These are phyloP conservation scores for Pyrenochaeta sp. DNA, from an alignment of 2,329 filamentous ascomycete genomes.

Conservation along the genomic window DNA sequence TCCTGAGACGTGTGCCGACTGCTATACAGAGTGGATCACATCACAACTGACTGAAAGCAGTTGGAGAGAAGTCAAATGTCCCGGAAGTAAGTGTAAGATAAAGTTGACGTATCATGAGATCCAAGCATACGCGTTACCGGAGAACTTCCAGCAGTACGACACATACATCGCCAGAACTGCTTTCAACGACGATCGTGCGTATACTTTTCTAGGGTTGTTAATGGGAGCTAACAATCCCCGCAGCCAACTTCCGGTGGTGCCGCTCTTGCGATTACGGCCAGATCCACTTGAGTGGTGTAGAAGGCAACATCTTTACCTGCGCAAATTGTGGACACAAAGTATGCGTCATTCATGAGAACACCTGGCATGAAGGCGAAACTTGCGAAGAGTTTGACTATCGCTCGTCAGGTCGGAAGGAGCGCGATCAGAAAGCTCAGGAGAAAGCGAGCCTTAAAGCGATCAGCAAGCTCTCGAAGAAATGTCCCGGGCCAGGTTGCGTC, in stretches of 20 bases:
- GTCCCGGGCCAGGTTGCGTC: conserved; percentile 44
- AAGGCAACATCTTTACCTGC: conserved; percentile 56
- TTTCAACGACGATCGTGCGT: conserved; percentile 48
- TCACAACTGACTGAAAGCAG: conserved; percentile 46
- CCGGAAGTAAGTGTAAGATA: conserved; percentile 55
- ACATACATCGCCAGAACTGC: conserved; percentile 53
- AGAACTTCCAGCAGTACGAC: conserved; percentile 45
- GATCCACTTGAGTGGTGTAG: conserved; percentile 57
- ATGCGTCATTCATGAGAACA: conserved; percentile 46
- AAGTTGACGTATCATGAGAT: conserved; percentile 57
- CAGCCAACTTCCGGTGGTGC: conserved; percentile 63
- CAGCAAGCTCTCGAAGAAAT: conserved; percentile 46
- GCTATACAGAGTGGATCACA: conserved; percentile 49
- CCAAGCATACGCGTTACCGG: conserved; percentile 25
- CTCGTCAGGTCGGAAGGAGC: conserved; percentile 28
- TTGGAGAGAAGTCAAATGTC: conserved; percentile 61
- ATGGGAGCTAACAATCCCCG: not conserved
- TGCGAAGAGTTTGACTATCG: conserved; percentile 50
- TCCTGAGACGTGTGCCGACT: conserved; percentile 44
- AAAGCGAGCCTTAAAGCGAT: conserved; percentile 38
- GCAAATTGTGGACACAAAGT: conserved; percentile 44
- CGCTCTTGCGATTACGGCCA: conserved; percentile 61
- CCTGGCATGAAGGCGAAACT: conserved; percentile 52
- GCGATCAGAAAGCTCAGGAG: conserved; percentile 33
- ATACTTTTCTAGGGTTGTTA: too few relatives aligned